Evolutionary conservation across 495 filamentous ascomycete species (phyloP).

Genomic region (Aspergillus leporis): DNA sequence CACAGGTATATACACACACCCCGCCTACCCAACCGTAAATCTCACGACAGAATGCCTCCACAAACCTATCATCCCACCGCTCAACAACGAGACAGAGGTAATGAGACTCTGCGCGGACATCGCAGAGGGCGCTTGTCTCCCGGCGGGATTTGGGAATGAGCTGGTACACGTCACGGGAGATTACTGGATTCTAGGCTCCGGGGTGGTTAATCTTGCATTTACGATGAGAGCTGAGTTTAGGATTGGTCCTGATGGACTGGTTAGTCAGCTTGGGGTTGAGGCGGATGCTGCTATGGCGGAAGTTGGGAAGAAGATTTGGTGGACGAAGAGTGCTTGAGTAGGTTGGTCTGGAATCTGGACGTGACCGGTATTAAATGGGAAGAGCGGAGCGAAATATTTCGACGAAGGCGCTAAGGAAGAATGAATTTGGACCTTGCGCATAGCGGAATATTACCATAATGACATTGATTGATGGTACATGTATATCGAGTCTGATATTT

Average conservation of each 20-base stretch:
- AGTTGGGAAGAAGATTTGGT: constrained; percentile 10
- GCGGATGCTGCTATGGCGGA: constrained; percentile 1
- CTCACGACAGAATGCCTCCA: not conserved
- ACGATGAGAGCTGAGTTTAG: constrained; percentile 5
- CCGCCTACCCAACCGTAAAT: not conserved
- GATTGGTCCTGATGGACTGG: not conserved
- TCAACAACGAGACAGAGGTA: not conserved
- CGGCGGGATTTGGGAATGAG: not conserved
- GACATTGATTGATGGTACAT: too few species aligned
- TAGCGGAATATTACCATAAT: too few species aligned
- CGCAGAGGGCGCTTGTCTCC: not conserved
- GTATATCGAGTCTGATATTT: too few species aligned
- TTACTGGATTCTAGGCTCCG: constrained; percentile 3
- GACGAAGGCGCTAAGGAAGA: too few species aligned
- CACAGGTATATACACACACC: constrained; percentile 5
- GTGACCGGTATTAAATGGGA: too few species aligned
- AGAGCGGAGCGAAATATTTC: too few species aligned
- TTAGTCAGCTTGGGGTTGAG: constrained; percentile 7
- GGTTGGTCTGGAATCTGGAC: not conserved
- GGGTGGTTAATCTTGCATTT: not conserved
- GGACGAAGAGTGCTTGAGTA: not conserved
- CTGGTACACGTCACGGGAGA: constrained; percentile 4
- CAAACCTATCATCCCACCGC: not conserved
- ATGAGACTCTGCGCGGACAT: constrained; percentile 1
- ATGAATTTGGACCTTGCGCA: too few species aligned